Percentiles rank a stretch among this genome's conserved stretches.
Evolutionary conservation across 805 yeast species (phyloP).

Genomic region (Metschnikowia proteae): DNA sequence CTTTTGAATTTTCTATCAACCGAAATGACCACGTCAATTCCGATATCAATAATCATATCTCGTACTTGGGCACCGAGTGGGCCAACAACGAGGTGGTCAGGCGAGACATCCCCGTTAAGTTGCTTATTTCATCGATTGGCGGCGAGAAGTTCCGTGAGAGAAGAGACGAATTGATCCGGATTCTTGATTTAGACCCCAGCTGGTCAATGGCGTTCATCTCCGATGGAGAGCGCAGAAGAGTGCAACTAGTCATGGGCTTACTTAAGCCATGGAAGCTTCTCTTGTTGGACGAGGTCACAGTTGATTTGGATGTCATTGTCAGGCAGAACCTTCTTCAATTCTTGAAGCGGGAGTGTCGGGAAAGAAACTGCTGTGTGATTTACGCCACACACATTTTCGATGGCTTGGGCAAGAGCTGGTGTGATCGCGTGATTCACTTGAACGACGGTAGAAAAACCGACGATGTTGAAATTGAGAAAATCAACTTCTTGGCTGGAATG

Average conservation of each 20-base stretch:
- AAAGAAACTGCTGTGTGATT: conserved; percentile 70
- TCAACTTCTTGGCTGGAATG: conserved; percentile 29
- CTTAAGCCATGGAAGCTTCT: conserved; percentile 85
- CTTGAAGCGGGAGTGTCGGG: conserved; percentile 66
- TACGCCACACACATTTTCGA: conserved; percentile 97
- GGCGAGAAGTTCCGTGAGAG: conserved; percentile 62
- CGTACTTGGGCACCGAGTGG: conserved; percentile 97
- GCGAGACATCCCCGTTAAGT: conserved; percentile 84
- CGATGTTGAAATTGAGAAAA: conserved; percentile 28
- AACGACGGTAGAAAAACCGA: conserved; percentile 56
- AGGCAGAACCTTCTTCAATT: conserved; percentile 70
- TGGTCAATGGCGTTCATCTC: conserved; percentile 94
- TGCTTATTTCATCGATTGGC: conserved; percentile 77
- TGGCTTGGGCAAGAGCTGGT: conserved; percentile 82
- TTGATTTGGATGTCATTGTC: conserved; percentile 91
- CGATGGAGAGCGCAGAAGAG: conserved; percentile 94
- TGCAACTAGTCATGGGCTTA: conserved; percentile 90
- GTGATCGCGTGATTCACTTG: conserved; percentile 76
- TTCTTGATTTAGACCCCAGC: conserved; percentile 77
- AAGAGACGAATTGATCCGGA: conserved; percentile 67
- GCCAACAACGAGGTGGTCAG: conserved; percentile 86
- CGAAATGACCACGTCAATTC: conserved; percentile 41
- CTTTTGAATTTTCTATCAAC: conserved; percentile 62
- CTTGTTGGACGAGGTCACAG: conserved; percentile 93
- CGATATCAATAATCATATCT: conserved; percentile 49